Conservation (phyloP, 805 yeast species). For the Kuraishia hungarica region DNA sequence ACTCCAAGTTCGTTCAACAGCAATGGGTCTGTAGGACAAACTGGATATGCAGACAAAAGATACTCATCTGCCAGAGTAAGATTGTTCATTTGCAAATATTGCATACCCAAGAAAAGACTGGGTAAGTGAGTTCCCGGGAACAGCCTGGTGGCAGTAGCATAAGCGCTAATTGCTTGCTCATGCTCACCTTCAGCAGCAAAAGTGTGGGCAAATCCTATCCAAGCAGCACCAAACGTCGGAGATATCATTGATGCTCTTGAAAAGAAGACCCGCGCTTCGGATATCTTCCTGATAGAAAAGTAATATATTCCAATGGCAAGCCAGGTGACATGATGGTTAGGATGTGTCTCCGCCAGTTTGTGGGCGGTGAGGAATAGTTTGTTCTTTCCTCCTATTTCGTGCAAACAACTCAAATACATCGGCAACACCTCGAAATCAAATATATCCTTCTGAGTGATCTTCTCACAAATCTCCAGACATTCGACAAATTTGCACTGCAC, state of each 20-base stretch:
- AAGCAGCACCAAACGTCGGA: constrained; percentile 89
- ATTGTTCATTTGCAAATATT: constrained; percentile 83
- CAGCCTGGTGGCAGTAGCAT: constrained; percentile 87
- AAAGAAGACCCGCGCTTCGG: constrained; percentile 82
- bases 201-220: constrained; percentile 98
- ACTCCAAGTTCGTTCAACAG: constrained; percentile 91
- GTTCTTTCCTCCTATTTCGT: constrained; percentile 78
- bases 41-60: constrained; percentile 59
- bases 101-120: constrained; percentile 89
- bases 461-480: constrained; percentile 69
- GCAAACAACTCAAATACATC: constrained; percentile 71
- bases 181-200: constrained; percentile 98
- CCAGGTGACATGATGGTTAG: constrained; percentile 82
- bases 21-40: constrained; percentile 82
- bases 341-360: constrained; percentile 75
- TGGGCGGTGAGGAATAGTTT: constrained; percentile 76
- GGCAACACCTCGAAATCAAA: constrained; percentile 69
- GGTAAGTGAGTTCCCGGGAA: constrained; percentile 92
- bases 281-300: constrained; percentile 57
- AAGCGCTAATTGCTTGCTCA: constrained; percentile 96
- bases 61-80: constrained; percentile 81
- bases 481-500: constrained; percentile 72
- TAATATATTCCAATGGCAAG: constrained; percentile 89
- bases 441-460: constrained; percentile 48
- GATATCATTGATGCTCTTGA: constrained; percentile 82